Base-by-base conservation (phyloP, 2,329 filamentous ascomycete genomes). In the Zarea fungicola region DNA sequence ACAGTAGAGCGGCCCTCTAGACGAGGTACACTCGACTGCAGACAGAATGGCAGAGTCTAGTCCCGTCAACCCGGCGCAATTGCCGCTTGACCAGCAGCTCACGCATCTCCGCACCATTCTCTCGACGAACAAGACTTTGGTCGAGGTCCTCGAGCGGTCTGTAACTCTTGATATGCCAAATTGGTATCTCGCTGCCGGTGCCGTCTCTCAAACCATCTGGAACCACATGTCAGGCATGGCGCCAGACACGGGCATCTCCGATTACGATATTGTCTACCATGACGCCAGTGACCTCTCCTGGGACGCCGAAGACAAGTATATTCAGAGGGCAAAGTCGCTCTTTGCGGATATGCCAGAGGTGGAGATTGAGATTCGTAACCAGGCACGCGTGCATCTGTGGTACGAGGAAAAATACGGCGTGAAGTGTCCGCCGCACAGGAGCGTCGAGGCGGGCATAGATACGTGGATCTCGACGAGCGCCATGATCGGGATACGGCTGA, bases 161-260 rank as follows among this genome's bases (percentile, higher is more conserved):
- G 48, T 51, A 2, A 50, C 53, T 2, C 58, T 66, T 19, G 40
- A 56, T 14, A 53, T 66, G 8, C 62, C 64, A 1, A 62, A 63
- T 42, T 66, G 64, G 64, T 66, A 67, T 22, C 39, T 67, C n/a
- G 65, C 65, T 2, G 65, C 60, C 1, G 65, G 65, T 23, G 57
- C 63, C 18, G 49, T 67, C 35, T 67, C 66, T 2, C 66, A 69
- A 25, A 67, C 66, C 0, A 63, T 68, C n/a, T 68, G 66, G 66
- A 69, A 69, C 47, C 51, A 56, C 14, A 51, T 64, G 11, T 61
- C 61, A 3, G 40, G 50, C 6, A 52, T 58, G 6, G 55, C 60
- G 3, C 56, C 66, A 0, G 60, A 65, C 7, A 60, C 57, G 1
- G 65, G 66, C 35, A 69, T 69, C 43, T 40, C 56, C 13, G 66